A percentile compares a stretch with the other conserved stretches of the same genome.
Evolutionary conservation across 176 grass and related monocot species (phyloP).

Genomic region (Musa itinerans): DNA sequence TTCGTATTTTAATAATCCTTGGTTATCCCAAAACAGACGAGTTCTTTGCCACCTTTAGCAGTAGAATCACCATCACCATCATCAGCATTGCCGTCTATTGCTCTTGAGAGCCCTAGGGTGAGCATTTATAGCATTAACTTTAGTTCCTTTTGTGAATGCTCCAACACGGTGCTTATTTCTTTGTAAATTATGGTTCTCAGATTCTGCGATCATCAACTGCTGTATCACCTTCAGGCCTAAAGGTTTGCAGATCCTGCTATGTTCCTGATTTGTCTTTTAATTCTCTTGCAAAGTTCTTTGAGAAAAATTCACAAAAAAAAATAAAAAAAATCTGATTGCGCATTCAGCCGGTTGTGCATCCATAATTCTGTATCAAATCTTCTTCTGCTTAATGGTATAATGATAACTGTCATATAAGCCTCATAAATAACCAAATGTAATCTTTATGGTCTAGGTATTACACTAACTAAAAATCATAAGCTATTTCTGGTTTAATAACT

Average conservation of each 20-base stretch:
- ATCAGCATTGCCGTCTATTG: conserved; percentile 19
- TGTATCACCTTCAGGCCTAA: conserved; percentile 53
- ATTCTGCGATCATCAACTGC: conserved; percentile 37
- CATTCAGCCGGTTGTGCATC: background rate
- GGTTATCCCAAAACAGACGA: conserved; percentile 19
- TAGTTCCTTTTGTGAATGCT: conserved; percentile 2
- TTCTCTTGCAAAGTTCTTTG: background rate
- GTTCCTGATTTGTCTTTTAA: background rate
- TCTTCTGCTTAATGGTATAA: too few relatives aligned
- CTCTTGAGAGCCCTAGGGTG: conserved; percentile 33
- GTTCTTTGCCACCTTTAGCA: conserved; percentile 25
- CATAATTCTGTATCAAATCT: background rate
- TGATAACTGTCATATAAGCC: background rate
- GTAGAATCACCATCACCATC: conserved; percentile 25
- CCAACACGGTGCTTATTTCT: background rate
- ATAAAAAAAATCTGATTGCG: background rate
- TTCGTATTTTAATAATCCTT: conserved; percentile 1
- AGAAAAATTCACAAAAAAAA: background rate
- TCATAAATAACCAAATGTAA: background rate
- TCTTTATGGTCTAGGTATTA: background rate
- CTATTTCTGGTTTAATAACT: background rate
- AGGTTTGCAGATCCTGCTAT: conserved; percentile 3
- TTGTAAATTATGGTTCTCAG: conserved; percentile 26
- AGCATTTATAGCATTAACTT: background rate
- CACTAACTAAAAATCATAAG: background rate